Evolutionary conservation across 73 alveolate species (phyloP), one percentile per base, ranked within the genome.

Genomic region (Breviolum minutum): DNA sequence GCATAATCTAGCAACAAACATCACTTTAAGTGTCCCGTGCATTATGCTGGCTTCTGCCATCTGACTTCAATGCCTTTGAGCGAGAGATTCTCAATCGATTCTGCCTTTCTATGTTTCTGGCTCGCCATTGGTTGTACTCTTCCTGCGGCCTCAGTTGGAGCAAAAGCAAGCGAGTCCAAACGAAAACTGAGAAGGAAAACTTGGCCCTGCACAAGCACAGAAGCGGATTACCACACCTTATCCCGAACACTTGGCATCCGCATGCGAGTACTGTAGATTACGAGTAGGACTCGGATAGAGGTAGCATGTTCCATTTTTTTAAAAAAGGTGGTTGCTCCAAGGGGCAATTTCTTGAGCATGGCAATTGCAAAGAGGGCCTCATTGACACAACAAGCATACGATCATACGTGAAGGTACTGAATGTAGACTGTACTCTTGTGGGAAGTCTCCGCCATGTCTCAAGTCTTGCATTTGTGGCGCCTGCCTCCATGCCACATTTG

Each of bases 401-500:
- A n/a, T n/a, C n/a, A n/a, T 40, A 0, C 54, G 54, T 40, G 54
- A 40, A 40, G 0, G 54, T 40, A 40, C 54, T 40, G 54, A 40
- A 40, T 40, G 3, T 40, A 40, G 5, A 40, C 54, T 40, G 5
- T 40, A 40, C 54, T 40, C 54, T 40, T 0, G 3, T 2, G 54
- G 54, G 54, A 40, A 40, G 54, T 40, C 54, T 40, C 0, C 54
- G 54, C 54, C 3, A 40, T 40, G 54, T 40, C 54, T 40, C 54
- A 40, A 40, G 54, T 30, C 87, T 29, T 48, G 69, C 24, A 6
- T 19, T 82, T 27, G 10, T 77, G 26, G 77, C 63, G 80, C 95
- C 32, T n/a, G 81, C 97, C 99, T 94, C 99, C 99, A 94, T 94
- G 85, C 99, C 99, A 60, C 99, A 94, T 32, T 94, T 94, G 66